phyloP scores from a whole-genome alignment of 176 grass and related monocot species.

The Areca catechu region DNA sequence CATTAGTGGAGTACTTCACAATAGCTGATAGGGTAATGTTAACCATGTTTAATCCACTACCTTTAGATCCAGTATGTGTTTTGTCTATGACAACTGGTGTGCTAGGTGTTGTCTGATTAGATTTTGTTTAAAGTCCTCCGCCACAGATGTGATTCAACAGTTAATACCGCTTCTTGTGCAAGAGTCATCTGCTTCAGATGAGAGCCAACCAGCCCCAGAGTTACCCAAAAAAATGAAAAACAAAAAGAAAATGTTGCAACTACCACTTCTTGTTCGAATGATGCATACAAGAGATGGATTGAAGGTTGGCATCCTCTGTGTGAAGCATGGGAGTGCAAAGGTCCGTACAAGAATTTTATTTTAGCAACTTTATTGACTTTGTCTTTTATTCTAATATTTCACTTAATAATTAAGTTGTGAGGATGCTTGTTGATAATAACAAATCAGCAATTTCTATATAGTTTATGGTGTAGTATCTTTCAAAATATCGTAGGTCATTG shows the following conservation, averaged over 20 bases:
- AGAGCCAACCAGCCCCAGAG: slow-evolving; percentile 29
- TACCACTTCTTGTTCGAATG: slow-evolving; percentile 76
- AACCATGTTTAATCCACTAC: not conserved
- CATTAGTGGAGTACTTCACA: slow-evolving; percentile 73
- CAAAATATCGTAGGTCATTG: too few species aligned
- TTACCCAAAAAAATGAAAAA: slow-evolving; percentile 62
- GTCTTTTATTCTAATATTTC: too few species aligned
- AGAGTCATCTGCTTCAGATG: slow-evolving; percentile 49
- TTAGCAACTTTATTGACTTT: too few species aligned
- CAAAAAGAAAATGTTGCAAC: slow-evolving; percentile 64
- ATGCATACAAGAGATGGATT: slow-evolving; percentile 64
- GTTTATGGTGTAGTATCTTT: too few species aligned
- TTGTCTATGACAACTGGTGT: not conserved
- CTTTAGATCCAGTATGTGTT: not conserved
- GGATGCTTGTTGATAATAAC: too few species aligned
- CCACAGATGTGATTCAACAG: slow-evolving; percentile 61
- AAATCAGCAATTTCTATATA: too few species aligned
- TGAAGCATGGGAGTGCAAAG: slow-evolving; percentile 76
- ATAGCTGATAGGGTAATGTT: slow-evolving; percentile 90
- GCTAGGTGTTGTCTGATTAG: slow-evolving; percentile 1
- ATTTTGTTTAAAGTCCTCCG: slow-evolving; percentile 56
- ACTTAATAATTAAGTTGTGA: too few species aligned
- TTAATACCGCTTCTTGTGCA: slow-evolving; percentile 62
- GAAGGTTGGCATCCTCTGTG: slow-evolving; percentile 65
- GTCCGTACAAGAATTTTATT: slow-evolving; percentile 20